Evolutionary conservation across 352 stramenopile genomes (phyloP).

Genomic region (Globisporangium parvum): DNA sequence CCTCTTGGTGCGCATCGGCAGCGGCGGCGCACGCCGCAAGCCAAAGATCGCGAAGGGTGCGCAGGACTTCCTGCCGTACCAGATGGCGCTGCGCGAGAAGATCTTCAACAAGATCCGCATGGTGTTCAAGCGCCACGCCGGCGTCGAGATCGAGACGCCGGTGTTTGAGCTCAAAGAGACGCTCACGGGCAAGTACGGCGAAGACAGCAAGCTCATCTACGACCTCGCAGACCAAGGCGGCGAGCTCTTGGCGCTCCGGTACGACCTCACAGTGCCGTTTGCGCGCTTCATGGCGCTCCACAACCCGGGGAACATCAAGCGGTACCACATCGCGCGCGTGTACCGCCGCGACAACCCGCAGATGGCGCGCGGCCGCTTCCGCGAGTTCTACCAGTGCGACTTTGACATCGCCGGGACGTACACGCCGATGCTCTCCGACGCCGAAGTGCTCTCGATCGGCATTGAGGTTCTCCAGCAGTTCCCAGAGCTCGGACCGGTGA

Average conservation of each 20-base stretch:
- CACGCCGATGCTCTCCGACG: slow-evolving; percentile 94
- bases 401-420: slow-evolving; percentile 97
- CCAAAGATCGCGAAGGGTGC: slow-evolving; percentile 90
- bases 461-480: slow-evolving; percentile 90
- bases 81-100: slow-evolving; percentile 96
- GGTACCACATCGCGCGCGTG: slow-evolving; percentile 97
- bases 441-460: slow-evolving; percentile 94
- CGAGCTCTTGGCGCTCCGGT: slow-evolving; percentile 91
- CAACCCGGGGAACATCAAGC: slow-evolving; percentile 97
- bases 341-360: slow-evolving; percentile 96
- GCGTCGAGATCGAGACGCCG: slow-evolving; percentile 97
- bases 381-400: slow-evolving; percentile 99
- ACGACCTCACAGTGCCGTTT: slow-evolving; percentile 98
- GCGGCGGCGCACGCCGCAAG: slow-evolving; percentile 69
- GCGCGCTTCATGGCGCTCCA: slow-evolving; percentile 97
- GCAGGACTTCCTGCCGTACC: slow-evolving; percentile 93
- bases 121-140: slow-evolving; percentile 97
- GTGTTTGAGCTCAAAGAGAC: slow-evolving; percentile 99
- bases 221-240: slow-evolving; percentile 98
- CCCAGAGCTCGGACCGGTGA: slow-evolving; percentile 85
- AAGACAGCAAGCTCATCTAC: slow-evolving; percentile 99
- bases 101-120: slow-evolving; percentile 96
- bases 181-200: slow-evolving; percentile 98
- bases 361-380: slow-evolving; percentile 93
- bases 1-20: slow-evolving; percentile 54